A percentile compares a stretch with the other conserved stretches of the same genome.
These are phyloP conservation scores for Colletotrichum spaethianum DNA, from an alignment of 2,329 filamentous ascomycete species.

Conservation along the genomic window DNA sequence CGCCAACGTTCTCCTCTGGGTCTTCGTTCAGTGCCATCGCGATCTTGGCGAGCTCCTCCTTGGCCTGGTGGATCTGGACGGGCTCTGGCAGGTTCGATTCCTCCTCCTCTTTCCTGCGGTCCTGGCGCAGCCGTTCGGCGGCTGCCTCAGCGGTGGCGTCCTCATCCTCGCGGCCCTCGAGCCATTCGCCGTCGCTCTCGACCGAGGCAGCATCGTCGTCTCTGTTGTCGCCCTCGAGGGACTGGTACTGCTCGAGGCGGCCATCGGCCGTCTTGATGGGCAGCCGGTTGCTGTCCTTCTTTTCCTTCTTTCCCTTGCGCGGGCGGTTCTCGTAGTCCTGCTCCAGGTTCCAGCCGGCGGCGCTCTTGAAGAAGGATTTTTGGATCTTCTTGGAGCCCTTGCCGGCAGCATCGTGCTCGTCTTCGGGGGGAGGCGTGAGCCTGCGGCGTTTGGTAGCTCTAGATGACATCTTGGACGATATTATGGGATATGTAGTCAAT, in stretches of 20 bases:
- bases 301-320: conserved; percentile 81
- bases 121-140: conserved; percentile 56
- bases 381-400: conserved; percentile 59
- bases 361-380: conserved; percentile 79
- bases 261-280: conserved; percentile 92
- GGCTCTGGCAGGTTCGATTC: conserved; percentile 78
- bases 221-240: conserved; percentile 67
- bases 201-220: conserved; percentile 73
- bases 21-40: conserved; percentile 89
- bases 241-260: conserved; percentile 72
- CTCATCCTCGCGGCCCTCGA: conserved; percentile 72
- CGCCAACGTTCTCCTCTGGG: conserved; percentile 88
- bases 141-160: conserved; percentile 64
- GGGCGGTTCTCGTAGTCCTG: conserved; percentile 89
- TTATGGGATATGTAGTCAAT: neutral
- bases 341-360: conserved; percentile 90
- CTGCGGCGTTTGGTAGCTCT: conserved; percentile 71
- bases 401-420: conserved; percentile 52
- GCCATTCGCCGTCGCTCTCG: conserved; percentile 74
- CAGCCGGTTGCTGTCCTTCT: conserved; percentile 80
- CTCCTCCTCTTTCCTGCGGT: conserved; percentile 55
- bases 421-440: conserved; percentile 67
- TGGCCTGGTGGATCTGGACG: conserved; percentile 87
- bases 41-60: conserved; percentile 91
- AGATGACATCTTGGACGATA: conserved; percentile 57